Evolutionary conservation across 352 stramenopile species (phyloP), one percentile per base, ranked within the genome.

Genomic region (Thraustochytrium striatum): DNA sequence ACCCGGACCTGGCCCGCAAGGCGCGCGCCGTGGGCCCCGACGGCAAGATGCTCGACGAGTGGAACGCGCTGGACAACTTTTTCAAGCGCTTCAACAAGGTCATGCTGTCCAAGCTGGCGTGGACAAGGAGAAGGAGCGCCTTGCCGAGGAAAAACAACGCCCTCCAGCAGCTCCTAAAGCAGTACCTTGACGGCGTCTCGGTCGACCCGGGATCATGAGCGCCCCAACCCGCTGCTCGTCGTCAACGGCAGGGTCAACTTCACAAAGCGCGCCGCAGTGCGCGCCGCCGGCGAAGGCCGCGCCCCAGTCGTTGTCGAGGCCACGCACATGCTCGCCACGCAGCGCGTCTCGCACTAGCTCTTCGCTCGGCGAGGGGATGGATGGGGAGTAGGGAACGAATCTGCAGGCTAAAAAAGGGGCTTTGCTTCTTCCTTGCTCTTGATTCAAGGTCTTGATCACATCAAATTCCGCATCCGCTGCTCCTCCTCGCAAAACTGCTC

Each of bases 1-100:
- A 55, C 58, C 47, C 78, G 62, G 44, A 65, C 35, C 65, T 58
- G 57, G 73, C 41, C 41, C 81, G 28, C 69, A 83, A 68, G 72
- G 65, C 69, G 78, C 62, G 41, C 32, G 57, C 38, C 36, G 33
- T 30, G 69, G 47, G 55, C 2, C 53, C 53, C 16, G 73, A 82
- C 28, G 81, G 78, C 13, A 82, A 83, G 35, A 57, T 52, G n/a
- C 69, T 83, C 8, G 52, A 57, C 36, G 70, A 85, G 57, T 73
- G 89, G 89, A 87, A 94, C 68, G 90, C 90, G 72, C 83, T 96
- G 32, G 91, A 94, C 78, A 84, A 92, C 30, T 98, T 97, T 85
- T 96, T 92, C 89, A 93, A 96, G 82, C 92, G 93, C 13, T 96
- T 94, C 86, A 98, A 98, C 87, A 96, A 96, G 82, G 92, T 93